These are phyloP conservation scores for Filobasidium floriforme DNA, from an alignment of 768 basidiomycete species.

Conservation along the genomic window DNA sequence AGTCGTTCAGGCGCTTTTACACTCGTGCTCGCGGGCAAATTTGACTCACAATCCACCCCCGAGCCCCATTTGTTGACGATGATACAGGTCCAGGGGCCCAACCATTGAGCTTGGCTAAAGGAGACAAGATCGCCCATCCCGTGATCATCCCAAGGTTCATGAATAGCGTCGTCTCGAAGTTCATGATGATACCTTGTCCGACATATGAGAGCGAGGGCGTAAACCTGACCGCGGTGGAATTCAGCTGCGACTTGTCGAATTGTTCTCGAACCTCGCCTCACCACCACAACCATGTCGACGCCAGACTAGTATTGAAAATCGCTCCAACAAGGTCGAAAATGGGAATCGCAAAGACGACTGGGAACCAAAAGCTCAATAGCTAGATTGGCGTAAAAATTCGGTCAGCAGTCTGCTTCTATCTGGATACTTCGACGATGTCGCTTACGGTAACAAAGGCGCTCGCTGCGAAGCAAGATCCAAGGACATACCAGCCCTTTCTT, in stretches of 20 bases:
- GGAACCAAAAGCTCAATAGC: slow-evolving; percentile 83
- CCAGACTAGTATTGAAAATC: slow-evolving; percentile 67
- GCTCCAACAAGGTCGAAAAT: slow-evolving; percentile 48
- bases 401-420: neutral
- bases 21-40: neutral
- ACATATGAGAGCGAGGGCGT: slow-evolving; percentile 86
- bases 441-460: slow-evolving; percentile 71
- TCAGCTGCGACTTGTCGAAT: neutral
- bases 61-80: slow-evolving; percentile 77
- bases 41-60: slow-evolving; percentile 48
- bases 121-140: slow-evolving; percentile 91
- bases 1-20: too few relatives aligned
- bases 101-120: slow-evolving; percentile 66
- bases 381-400: slow-evolving; percentile 38
- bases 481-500: slow-evolving; percentile 66
- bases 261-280: slow-evolving; percentile 18
- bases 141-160: slow-evolving; percentile 97
- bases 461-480: slow-evolving; percentile 68
- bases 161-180: slow-evolving; percentile 82
- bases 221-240: slow-evolving; percentile 47
- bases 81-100: slow-evolving; percentile 93
- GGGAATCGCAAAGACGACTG: slow-evolving; percentile 77
- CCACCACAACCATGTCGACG: slow-evolving; percentile 83
- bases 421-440: slow-evolving; percentile 12
- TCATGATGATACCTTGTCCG: slow-evolving; percentile 98